Evolutionary conservation across 129 eudicot species (phyloP), one percentile per base, ranked within the genome.

Genomic region (Calendula officinalis): DNA sequence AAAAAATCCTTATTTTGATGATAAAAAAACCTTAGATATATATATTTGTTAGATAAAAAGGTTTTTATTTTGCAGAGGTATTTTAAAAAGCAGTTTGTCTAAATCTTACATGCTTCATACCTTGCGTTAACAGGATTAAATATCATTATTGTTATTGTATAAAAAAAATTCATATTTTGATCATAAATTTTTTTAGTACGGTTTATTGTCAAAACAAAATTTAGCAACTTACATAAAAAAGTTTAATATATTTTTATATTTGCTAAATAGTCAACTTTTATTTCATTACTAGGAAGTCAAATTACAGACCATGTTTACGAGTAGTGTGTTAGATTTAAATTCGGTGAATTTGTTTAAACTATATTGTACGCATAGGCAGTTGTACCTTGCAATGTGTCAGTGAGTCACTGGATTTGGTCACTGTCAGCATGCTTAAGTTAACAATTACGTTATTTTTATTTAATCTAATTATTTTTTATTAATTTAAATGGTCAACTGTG

Each of bases 341-440:
- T 33, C 14, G 12, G 10, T 52, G 41, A 6, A 5, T 30, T 45
- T 45, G 14, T 34, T 63, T 63, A 13, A n/a, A 13, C 33, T 45
- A 14, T 42, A 43, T 34, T 3, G 39, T 32, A 37, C 14, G 73
- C 73, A 55, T 55, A 13, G 56, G 55, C 5, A 68, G 64, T 9
- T 55, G 65, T 68, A 45, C 44, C 45, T 70, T 70, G 53, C 45
- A 27, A 39, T 22, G 42, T 60, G 37, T 55, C 12, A 30, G 7
- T 39, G 47, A n/a, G 32, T 62, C 68, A 13, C 45, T 71, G 54
- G 55, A 71, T 60, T 71, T 71, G 62, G 62, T 50, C 52, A 71
- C 55, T 39, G 51, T 51, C 44, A 60, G 52, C 51, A 50, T 49
- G 68, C 68, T 60, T 50, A 61, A 50, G 32, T 48, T 50, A 22